Conservation (phyloP, 805 yeast species). For the Dipodascus albidus region DNA sequence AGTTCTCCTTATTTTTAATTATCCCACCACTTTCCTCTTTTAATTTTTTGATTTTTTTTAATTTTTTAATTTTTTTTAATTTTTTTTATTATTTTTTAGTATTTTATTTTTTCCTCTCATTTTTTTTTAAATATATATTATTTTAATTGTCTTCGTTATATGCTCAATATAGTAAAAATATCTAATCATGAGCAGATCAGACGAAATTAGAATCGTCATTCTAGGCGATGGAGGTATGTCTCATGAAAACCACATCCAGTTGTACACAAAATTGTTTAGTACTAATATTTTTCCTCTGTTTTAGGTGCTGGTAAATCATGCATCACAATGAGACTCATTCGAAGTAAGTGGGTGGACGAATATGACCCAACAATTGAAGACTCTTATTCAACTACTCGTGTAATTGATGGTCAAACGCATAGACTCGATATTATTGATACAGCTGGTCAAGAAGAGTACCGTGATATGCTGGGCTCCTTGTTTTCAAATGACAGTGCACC, state of each 20-base stretch:
- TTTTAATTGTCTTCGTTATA: no score
- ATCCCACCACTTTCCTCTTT: neutral
- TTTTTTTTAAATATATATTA: no score
- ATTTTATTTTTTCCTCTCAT: no score
- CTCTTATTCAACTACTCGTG: constrained; percentile 22
- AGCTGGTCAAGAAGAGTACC: constrained; percentile 71
- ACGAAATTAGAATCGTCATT: constrained; percentile 20
- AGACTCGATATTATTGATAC: constrained; percentile 58
- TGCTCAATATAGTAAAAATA: no score
- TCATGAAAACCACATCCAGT: neutral
- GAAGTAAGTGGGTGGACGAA: constrained; percentile 27
- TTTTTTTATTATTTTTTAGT: no score
- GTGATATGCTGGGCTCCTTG: constrained; percentile 40
- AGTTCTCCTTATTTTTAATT: neutral
- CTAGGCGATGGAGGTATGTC: constrained; percentile 25
- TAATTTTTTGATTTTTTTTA: no score
- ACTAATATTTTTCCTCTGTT: neutral
- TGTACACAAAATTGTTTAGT: neutral
- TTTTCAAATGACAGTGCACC: constrained; percentile 16
- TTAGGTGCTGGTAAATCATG: constrained; percentile 21
- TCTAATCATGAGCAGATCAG: neutral
- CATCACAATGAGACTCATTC: constrained; percentile 24
- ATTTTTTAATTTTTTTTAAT: no score
- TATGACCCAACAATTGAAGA: constrained; percentile 27
- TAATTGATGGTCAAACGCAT: constrained; percentile 37